phyloP scores from a whole-genome alignment of 495 filamentous ascomycete species.

The Annulohypoxylon stygium region DNA sequence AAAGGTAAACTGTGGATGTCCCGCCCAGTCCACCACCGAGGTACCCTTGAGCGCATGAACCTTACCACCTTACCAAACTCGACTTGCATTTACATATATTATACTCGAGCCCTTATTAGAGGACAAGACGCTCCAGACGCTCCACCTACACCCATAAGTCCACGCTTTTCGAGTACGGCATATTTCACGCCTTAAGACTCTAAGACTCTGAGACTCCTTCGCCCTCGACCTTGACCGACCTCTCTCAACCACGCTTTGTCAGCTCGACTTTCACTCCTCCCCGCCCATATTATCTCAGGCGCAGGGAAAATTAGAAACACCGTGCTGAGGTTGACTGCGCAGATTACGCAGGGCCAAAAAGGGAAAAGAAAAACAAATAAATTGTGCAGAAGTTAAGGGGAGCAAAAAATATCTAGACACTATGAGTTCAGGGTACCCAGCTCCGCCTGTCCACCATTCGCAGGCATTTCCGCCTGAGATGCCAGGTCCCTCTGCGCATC shows the following conservation, averaged over 20 bases:
- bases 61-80: slow-evolving; percentile 35
- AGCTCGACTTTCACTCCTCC: slow-evolving; percentile 6
- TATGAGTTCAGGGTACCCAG: slow-evolving; percentile 54
- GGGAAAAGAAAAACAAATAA: background rate
- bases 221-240: slow-evolving; percentile 24
- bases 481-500: slow-evolving; percentile 48
- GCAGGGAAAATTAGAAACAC: slow-evolving; percentile 5
- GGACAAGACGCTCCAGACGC: slow-evolving; percentile 26
- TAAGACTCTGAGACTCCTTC: background rate
- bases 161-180: slow-evolving; percentile 36
- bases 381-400: slow-evolving; percentile 28
- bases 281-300: slow-evolving; percentile 18
- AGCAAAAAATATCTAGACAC: slow-evolving; percentile 29
- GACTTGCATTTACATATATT: slow-evolving; percentile 35
- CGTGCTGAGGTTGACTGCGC: slow-evolving; percentile 15
- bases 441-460: slow-evolving; percentile 50
- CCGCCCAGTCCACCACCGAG: slow-evolving; percentile 37
- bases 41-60: slow-evolving; percentile 43
- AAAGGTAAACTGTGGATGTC: slow-evolving; percentile 39
- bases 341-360: slow-evolving; percentile 12
- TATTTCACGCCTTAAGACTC: slow-evolving; percentile 10
- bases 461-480: slow-evolving; percentile 49
- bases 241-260: slow-evolving; percentile 16
- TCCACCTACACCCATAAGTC: slow-evolving; percentile 15
- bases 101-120: slow-evolving; percentile 37